Evolutionary conservation across 768 basidiomycete species (phyloP).

Genomic region (Boletus rex-veris): DNA sequence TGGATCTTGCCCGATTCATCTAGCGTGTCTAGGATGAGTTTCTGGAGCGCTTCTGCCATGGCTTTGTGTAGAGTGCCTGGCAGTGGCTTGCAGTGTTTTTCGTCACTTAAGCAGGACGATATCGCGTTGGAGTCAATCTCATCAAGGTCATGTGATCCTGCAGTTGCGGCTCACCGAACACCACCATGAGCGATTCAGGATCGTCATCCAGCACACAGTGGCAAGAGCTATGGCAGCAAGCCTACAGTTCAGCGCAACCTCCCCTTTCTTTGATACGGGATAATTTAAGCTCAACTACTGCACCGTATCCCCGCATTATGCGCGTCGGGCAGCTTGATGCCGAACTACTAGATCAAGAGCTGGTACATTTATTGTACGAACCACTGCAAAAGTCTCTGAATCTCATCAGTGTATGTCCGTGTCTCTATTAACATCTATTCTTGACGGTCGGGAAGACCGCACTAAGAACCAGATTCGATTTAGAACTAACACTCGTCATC

Average conservation of each 20-base stretch:
- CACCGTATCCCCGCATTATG: constrained; percentile 47
- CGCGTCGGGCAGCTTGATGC: constrained; percentile 93
- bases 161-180: neutral
- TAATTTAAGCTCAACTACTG: constrained; percentile 31
- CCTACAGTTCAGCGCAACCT: constrained; percentile 62
- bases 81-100: neutral
- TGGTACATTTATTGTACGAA: constrained; percentile 75
- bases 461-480: constrained; percentile 61
- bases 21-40: constrained; percentile 73
- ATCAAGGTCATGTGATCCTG: constrained; percentile 17
- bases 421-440: neutral
- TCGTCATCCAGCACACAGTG: constrained; percentile 15
- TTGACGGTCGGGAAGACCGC: constrained; percentile 43
- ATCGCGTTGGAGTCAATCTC: constrained; percentile 16
- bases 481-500: constrained; percentile 69
- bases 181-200: constrained; percentile 13
- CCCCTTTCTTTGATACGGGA: constrained; percentile 46
- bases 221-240: constrained; percentile 50
- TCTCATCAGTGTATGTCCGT: constrained; percentile 56
- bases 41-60: constrained; percentile 80
- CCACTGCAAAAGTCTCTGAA: constrained; percentile 74
- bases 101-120: no score
- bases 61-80: constrained; percentile 1
- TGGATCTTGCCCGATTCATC: constrained; percentile 50
- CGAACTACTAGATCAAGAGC: constrained; percentile 84